Evolutionary conservation across 192 early-diverging fungal genomes (phyloP).

Genomic region (Pecoramyces ruminantium): DNA sequence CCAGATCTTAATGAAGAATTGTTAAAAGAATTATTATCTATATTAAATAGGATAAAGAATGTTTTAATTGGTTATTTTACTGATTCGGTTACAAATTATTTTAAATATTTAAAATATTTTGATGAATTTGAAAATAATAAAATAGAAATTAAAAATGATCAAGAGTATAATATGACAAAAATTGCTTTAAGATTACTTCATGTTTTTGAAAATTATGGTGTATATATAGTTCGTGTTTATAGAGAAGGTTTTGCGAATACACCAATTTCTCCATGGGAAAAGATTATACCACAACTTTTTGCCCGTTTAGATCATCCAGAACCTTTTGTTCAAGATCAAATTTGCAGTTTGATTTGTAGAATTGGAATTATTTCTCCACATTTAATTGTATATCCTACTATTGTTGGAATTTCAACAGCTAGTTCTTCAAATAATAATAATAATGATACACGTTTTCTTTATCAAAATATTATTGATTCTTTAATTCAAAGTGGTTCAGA

Average conservation of each 20-base stretch:
- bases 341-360: conserved; percentile 31
- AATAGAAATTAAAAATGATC: conserved; percentile 5
- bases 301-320: conserved; percentile 49
- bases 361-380: conserved; percentile 45
- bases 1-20: conserved; percentile 1
- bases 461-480: not conserved
- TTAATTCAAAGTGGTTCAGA: conserved; percentile 10
- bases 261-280: conserved; percentile 32
- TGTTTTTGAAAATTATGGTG: conserved; percentile 43
- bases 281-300: conserved; percentile 59
- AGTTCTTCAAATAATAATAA: not conserved
- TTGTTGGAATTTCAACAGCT: conserved; percentile 24
- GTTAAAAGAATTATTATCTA: not conserved
- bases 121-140: conserved; percentile 5
- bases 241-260: conserved; percentile 14
- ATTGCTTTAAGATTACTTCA: conserved; percentile 42
- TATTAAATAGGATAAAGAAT: conserved; percentile 1
- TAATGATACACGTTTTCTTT: not conserved
- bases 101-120: not conserved
- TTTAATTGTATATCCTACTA: conserved; percentile 40
- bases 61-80: not conserved
- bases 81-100: not conserved
- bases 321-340: conserved; percentile 23
- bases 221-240: conserved; percentile 23
- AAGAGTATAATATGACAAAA: conserved; percentile 24